Percentiles rank a stretch among this genome's conserved stretches.
Evolutionary conservation across 768 basidiomycete genomes (phyloP).

Genomic region (Lentinula boryana): DNA sequence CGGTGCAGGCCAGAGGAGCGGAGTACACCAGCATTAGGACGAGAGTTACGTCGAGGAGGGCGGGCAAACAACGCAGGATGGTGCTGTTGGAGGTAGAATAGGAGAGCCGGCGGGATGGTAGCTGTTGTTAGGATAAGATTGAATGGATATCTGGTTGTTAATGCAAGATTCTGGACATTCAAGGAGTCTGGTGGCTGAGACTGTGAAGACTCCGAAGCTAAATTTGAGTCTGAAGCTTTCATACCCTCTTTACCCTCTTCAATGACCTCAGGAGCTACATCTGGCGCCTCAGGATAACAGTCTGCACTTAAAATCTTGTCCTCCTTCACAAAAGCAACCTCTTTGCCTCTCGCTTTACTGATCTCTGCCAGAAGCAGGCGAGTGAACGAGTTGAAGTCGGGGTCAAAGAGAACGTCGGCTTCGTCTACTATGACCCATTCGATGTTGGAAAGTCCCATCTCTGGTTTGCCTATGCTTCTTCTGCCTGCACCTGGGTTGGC

Average conservation of each 20-base stretch:
- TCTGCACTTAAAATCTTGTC: slow-evolving; percentile 16
- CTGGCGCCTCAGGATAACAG: slow-evolving; percentile 14
- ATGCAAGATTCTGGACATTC: slow-evolving; percentile 3
- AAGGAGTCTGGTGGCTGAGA: slow-evolving; percentile 7
- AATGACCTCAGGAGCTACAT: slow-evolving; percentile 1
- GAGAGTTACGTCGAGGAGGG: not conserved
- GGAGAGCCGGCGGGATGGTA: slow-evolving; percentile 77
- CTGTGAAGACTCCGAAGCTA: not conserved
- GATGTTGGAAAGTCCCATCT: slow-evolving; percentile 60
- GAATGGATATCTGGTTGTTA: slow-evolving; percentile 60
- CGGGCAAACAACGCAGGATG: slow-evolving; percentile 59
- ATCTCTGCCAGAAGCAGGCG: slow-evolving; percentile 66
- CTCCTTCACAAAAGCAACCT: slow-evolving; percentile 26
- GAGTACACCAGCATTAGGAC: slow-evolving; percentile 23
- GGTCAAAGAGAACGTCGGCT: slow-evolving; percentile 84
- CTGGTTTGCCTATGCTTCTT: slow-evolving; percentile 30
- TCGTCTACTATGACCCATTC: slow-evolving; percentile 93
- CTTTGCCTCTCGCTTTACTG: slow-evolving; percentile 49
- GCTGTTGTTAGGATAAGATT: slow-evolving; percentile 79
- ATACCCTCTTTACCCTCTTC: not conserved
- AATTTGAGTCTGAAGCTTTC: not conserved
- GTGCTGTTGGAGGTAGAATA: slow-evolving; percentile 51
- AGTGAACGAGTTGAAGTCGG: slow-evolving; percentile 78
- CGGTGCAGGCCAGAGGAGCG: slow-evolving; percentile 77
- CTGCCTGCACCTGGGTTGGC: slow-evolving; percentile 7